Evolutionary conservation across 768 basidiomycete genomes (phyloP).

Genomic region (Collybiopsis luxurians): DNA sequence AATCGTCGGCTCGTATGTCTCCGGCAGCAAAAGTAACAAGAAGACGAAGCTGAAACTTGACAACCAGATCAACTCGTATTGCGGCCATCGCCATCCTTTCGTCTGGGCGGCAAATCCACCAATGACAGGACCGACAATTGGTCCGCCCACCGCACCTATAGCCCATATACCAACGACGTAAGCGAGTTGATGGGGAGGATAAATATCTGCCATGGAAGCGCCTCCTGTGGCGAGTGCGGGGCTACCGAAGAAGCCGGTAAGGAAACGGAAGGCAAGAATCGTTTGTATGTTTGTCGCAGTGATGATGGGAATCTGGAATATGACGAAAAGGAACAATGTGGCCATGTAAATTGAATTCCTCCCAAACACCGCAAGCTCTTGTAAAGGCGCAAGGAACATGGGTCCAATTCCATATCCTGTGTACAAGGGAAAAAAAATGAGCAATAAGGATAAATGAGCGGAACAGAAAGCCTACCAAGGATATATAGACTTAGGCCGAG

Average conservation of each 20-base stretch:
- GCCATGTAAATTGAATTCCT: slow-evolving; percentile 30
- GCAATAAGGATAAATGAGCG: background rate
- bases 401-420: slow-evolving; percentile 20
- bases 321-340: slow-evolving; percentile 27
- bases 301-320: slow-evolving; percentile 31
- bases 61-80: slow-evolving; percentile 32
- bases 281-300: slow-evolving; percentile 27
- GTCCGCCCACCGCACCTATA: slow-evolving; percentile 19
- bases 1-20: slow-evolving; percentile 25
- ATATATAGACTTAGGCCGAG: slow-evolving; percentile 25
- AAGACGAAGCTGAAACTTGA: slow-evolving; percentile 22
- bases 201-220: slow-evolving; percentile 24
- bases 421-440: background rate
- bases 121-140: slow-evolving; percentile 28
- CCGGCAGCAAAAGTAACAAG: slow-evolving; percentile 27
- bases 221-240: slow-evolving; percentile 29
- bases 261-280: slow-evolving; percentile 30
- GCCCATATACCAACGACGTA: slow-evolving; percentile 25
- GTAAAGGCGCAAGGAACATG: slow-evolving; percentile 27
- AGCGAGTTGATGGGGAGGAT: slow-evolving; percentile 18
- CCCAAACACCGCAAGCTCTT: slow-evolving; percentile 29
- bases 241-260: slow-evolving; percentile 30
- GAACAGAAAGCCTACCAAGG: slow-evolving; percentile 16
- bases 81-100: slow-evolving; percentile 31
- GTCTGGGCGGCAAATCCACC: slow-evolving; percentile 30